Evolutionary conservation across 2,329 filamentous ascomycete genomes (phyloP), one percentile per base, ranked within the genome.

Genomic region (Keithomyces neogunnii): DNA sequence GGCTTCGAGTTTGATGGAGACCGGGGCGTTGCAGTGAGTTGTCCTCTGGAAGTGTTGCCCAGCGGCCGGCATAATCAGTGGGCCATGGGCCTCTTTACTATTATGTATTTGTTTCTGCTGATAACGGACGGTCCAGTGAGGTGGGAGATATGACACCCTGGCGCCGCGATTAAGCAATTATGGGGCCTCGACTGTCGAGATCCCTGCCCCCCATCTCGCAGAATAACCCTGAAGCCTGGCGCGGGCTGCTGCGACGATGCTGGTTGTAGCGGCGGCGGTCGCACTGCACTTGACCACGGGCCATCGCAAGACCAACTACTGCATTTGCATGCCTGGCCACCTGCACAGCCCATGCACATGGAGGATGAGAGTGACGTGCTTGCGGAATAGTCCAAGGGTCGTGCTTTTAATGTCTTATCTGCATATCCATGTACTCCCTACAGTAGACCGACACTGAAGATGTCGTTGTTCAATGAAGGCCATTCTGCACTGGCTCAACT

Each of bases 71-170:
- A 44, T 54, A 19, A 56, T 53, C 46, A 40, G 52, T 46, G 44
- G 43, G 36, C 43, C 11, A 43, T 32, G 31, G 31, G 3, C 36
- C 45, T 40, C 58, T 62, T 65, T 62, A 35, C 55, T 60, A 68
- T 69, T 69, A 69, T 64, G 67, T 69, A 69, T 69, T 69, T 64
- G 60, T 59, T 66, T 68, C 59, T 67, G 60, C 60, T 67, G 56
- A 56, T 57, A 45, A 50, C 33, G n/a, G 35, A 44, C 28, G 42
- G 45, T 45, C 48, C 46, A 47, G 51, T 56, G 49, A 52, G 49
- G 45, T 47, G 49, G n/a, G 33, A 36, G 40, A 31, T 28, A 40
- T 30, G 32, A n/a, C 28, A 47, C 31, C 48, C 53, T 38, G 39
- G 51, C 44, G 13, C 47, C 45, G 29, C 31, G 45, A 45, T 43